Percentiles rank a stretch among this genome's conserved stretches.
These are phyloP conservation scores for Gentiana dahurica DNA, from an alignment of 257 asterid species.

Conservation along the genomic window DNA sequence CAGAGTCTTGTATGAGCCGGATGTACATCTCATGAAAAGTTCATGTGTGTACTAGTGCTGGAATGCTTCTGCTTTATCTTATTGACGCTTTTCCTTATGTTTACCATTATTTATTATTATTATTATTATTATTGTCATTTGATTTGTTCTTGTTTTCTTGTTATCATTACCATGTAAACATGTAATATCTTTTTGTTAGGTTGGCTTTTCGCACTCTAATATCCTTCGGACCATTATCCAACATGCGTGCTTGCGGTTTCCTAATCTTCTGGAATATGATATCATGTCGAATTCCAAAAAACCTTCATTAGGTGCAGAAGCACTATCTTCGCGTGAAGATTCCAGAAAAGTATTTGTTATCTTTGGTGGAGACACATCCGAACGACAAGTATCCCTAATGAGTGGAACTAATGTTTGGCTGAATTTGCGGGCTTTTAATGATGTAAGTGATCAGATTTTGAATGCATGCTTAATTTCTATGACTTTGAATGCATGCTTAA, in stretches of 20 bases:
- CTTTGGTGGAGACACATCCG: slow-evolving; percentile 86
- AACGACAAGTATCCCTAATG: slow-evolving; percentile 90
- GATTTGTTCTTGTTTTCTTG: too few species aligned
- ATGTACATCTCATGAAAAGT: too few species aligned
- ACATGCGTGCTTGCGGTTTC: slow-evolving; percentile 82
- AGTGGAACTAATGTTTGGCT: slow-evolving; percentile 97
- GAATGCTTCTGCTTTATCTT: too few species aligned
- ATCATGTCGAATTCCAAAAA: slow-evolving; percentile 36
- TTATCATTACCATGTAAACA: neutral
- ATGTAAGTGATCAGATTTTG: slow-evolving; percentile 39
- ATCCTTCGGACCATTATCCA: slow-evolving; percentile 65
- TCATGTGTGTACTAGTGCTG: too few species aligned
- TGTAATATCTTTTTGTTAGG: slow-evolving; percentile 24
- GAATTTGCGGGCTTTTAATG: slow-evolving; percentile 66
- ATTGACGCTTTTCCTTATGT: too few species aligned
- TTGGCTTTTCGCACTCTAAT: slow-evolving; percentile 87
- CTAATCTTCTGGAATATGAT: slow-evolving; percentile 32
- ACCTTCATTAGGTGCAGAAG: slow-evolving; percentile 24
- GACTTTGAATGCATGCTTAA: neutral
- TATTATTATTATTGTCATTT: neutral
- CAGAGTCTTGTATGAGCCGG: too few species aligned
- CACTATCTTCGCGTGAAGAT: slow-evolving; percentile 17
- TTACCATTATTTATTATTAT: too few species aligned
- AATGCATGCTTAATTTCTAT: neutral
- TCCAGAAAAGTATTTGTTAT: slow-evolving; percentile 52